phyloP scores from a whole-genome alignment of 306 rosid species.

The Rosa chinensis region DNA sequence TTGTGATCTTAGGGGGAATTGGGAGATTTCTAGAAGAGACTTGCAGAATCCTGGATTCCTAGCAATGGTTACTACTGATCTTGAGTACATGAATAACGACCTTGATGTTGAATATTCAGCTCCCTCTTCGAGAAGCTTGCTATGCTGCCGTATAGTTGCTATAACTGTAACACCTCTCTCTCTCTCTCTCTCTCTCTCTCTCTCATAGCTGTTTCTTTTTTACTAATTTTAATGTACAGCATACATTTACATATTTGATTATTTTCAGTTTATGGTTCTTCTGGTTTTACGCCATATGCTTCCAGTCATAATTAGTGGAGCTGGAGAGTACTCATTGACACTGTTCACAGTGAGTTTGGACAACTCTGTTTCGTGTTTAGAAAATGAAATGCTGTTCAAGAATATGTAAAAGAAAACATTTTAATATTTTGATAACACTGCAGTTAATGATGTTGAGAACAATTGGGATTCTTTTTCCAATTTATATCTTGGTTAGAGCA shows the following conservation, averaged over 20 bases:
- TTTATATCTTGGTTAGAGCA: conserved; percentile 57
- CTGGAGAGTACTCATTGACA: conserved; percentile 51
- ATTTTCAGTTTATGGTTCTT: conserved; percentile 68
- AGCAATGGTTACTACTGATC: conserved; percentile 42
- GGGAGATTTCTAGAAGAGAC: conserved; percentile 71
- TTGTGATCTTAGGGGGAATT: conserved; percentile 45
- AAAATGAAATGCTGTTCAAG: conserved; percentile 1
- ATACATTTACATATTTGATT: conserved; percentile 2
- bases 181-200: conserved; percentile 22
- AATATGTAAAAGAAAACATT: not conserved
- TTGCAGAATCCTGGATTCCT: conserved; percentile 49
- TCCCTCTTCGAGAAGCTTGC: conserved; percentile 47
- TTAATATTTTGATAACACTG: conserved; percentile 20
- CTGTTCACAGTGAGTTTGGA: conserved; percentile 45
- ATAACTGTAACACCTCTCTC: conserved; percentile 50
- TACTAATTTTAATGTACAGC: no score
- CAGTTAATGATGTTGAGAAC: conserved; percentile 61
- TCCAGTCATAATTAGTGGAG: conserved; percentile 54
- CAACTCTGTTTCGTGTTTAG: not conserved
- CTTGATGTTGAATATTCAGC: conserved; percentile 45
- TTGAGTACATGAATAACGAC: conserved; percentile 43
- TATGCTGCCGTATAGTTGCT: conserved; percentile 65
- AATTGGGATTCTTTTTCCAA: conserved; percentile 59
- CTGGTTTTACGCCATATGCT: conserved; percentile 71
- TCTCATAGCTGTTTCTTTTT: conserved; percentile 1